phyloP scores from a whole-genome alignment of 345 rosid genomes.

The Linum usitatissimum region DNA sequence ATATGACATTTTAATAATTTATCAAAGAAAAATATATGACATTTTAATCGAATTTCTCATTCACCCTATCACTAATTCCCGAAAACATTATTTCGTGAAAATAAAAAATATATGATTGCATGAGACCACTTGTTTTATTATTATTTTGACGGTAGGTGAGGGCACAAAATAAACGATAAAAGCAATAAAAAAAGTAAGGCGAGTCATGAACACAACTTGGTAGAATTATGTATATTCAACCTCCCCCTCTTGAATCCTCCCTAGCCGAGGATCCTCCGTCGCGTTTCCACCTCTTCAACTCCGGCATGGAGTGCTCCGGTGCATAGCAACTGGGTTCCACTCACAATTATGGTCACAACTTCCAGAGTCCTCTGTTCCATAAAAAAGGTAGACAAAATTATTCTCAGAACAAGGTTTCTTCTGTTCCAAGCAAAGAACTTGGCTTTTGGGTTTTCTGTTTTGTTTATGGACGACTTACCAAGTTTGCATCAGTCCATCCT shows the following conservation, averaged over 20 bases:
- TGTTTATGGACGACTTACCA: constrained; percentile 31
- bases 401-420: background rate
- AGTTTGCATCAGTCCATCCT: constrained; percentile 63
- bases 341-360: constrained; percentile 54
- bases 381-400: background rate
- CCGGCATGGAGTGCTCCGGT: constrained; percentile 50
- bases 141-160: too few relatives aligned
- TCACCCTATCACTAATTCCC: too few relatives aligned
- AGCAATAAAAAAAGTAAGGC: background rate
- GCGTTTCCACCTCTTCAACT: constrained; percentile 23
- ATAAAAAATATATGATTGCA: too few relatives aligned
- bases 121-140: too few relatives aligned
- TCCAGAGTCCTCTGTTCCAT: constrained; percentile 62
- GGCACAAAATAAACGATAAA: background rate
- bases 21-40: too few relatives aligned
- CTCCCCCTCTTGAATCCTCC: constrained; percentile 11
- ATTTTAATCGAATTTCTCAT: too few relatives aligned
- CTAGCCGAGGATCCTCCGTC: constrained; percentile 4
- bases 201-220: background rate
- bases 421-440: background rate
- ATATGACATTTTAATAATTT: too few relatives aligned
- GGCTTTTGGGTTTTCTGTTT: background rate
- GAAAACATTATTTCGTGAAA: too few relatives aligned
- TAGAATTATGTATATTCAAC: constrained; percentile 16
- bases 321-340: constrained; percentile 56